phyloP scores from a whole-genome alignment of 2,329 filamentous ascomycete genomes.

The Fusarium annulatum region DNA sequence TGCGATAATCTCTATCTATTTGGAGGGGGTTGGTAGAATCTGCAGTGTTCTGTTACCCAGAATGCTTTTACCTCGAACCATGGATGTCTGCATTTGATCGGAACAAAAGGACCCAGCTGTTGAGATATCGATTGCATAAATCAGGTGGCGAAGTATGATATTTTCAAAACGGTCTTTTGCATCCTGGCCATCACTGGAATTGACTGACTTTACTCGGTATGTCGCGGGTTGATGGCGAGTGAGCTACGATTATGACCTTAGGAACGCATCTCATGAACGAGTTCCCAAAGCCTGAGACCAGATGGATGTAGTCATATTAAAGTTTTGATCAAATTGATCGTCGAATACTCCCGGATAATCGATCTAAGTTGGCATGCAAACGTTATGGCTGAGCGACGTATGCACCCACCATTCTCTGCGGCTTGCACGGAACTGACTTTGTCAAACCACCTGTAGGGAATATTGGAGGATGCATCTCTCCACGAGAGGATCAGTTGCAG shows the following conservation, averaged over 20 bases:
- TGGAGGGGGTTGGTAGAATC: background rate
- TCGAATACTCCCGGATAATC: too few relatives aligned
- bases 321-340: background rate
- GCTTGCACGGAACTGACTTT: background rate
- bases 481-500: too few relatives aligned
- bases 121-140: background rate
- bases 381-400: too few relatives aligned
- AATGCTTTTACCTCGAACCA: background rate
- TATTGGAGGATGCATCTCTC: too few relatives aligned
- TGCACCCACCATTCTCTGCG: background rate
- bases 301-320: background rate
- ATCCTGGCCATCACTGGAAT: background rate
- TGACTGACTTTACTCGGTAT: background rate
- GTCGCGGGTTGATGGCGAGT: too few relatives aligned
- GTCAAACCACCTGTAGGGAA: background rate
- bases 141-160: background rate
- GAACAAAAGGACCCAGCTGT: background rate
- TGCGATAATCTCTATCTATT: background rate
- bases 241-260: background rate
- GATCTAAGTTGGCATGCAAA: too few relatives aligned
- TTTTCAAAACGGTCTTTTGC: background rate
- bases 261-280: background rate
- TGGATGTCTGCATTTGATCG: background rate
- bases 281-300: background rate
- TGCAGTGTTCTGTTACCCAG: background rate